Conservation (phyloP, 352 stramenopile genomes). For the Phytophthora multivora region DNA sequence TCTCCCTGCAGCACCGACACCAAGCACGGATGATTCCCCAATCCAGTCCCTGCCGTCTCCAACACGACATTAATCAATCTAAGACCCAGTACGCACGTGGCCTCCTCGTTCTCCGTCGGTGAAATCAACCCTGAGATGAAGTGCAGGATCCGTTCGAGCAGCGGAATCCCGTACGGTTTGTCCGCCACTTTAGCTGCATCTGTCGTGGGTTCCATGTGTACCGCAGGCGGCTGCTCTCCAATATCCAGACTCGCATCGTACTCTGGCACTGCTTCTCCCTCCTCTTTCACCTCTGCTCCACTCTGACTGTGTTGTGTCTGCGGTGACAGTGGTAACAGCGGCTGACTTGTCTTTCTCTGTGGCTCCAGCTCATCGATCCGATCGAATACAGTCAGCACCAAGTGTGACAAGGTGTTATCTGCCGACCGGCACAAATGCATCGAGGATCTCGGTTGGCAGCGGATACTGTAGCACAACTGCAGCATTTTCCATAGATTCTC, state of each 20-base stretch:
- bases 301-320: slow-evolving; percentile 4
- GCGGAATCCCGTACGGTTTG: slow-evolving; percentile 83
- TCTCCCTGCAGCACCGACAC: slow-evolving; percentile 94
- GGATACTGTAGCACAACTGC: slow-evolving; percentile 96
- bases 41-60: slow-evolving; percentile 90
- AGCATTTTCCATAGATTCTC: slow-evolving; percentile 96
- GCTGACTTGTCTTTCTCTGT: slow-evolving; percentile 10
- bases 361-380: slow-evolving; percentile 80
- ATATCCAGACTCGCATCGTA: slow-evolving; percentile 39
- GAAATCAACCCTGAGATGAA: slow-evolving; percentile 95
- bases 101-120: slow-evolving; percentile 89
- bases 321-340: slow-evolving; percentile 3
- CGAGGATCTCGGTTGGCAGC: slow-evolving; percentile 85
- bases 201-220: slow-evolving; percentile 8
- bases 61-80: slow-evolving; percentile 98
- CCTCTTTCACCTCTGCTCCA: slow-evolving; percentile 1
- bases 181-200: slow-evolving; percentile 24
- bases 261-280: slow-evolving; percentile 13
- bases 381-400: slow-evolving; percentile 97
- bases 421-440: slow-evolving; percentile 94
- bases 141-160: slow-evolving; percentile 93
- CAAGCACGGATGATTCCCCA: slow-evolving; percentile 75
- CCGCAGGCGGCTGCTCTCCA: neutral
- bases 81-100: slow-evolving; percentile 91
- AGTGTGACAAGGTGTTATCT: slow-evolving; percentile 96